These are phyloP conservation scores for Fusarium xyrophilum DNA, from an alignment of 2,329 filamentous ascomycete genomes.

Conservation along the genomic window DNA sequence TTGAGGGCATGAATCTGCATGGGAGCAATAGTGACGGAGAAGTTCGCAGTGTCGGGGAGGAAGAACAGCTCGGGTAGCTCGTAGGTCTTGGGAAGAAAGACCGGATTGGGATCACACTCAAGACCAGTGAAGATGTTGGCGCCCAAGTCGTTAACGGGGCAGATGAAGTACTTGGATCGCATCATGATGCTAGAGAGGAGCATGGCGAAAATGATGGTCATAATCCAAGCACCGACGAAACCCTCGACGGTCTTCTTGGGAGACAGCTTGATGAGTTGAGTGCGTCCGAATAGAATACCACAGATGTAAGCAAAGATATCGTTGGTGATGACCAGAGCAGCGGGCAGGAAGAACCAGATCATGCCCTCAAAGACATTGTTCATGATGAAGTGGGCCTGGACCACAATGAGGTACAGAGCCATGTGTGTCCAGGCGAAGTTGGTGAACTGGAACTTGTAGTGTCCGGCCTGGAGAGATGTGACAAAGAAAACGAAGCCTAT, in stretches of 20 bases:
- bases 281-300: slow-evolving; percentile 94
- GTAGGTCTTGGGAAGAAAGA: slow-evolving; percentile 82
- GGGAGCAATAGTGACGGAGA: slow-evolving; percentile 78
- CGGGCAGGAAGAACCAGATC: slow-evolving; percentile 99
- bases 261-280: slow-evolving; percentile 95
- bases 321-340: slow-evolving; percentile 94
- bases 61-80: slow-evolving; percentile 76
- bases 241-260: slow-evolving; percentile 99
- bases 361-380: slow-evolving; percentile 99
- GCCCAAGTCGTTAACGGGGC: slow-evolving; percentile 94
- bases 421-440: slow-evolving; percentile 99
- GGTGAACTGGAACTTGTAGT: slow-evolving; percentile 98
- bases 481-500: slow-evolving; percentile 98
- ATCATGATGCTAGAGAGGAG: slow-evolving; percentile 83
- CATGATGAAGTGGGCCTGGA: slow-evolving; percentile 99
- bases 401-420: slow-evolving; percentile 96
- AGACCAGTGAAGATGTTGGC: slow-evolving; percentile 92
- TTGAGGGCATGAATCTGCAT: slow-evolving; percentile 93
- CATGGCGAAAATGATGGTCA: slow-evolving; percentile 87
- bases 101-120: slow-evolving; percentile 88
- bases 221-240: slow-evolving; percentile 95
- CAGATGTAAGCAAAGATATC: slow-evolving; percentile 99
- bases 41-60: slow-evolving; percentile 62
- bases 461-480: slow-evolving; percentile 88
- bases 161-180: slow-evolving; percentile 96